phyloP scores from a whole-genome alignment of 2,329 filamentous ascomycete species.

The Rhexocercosporidium sp. region DNA sequence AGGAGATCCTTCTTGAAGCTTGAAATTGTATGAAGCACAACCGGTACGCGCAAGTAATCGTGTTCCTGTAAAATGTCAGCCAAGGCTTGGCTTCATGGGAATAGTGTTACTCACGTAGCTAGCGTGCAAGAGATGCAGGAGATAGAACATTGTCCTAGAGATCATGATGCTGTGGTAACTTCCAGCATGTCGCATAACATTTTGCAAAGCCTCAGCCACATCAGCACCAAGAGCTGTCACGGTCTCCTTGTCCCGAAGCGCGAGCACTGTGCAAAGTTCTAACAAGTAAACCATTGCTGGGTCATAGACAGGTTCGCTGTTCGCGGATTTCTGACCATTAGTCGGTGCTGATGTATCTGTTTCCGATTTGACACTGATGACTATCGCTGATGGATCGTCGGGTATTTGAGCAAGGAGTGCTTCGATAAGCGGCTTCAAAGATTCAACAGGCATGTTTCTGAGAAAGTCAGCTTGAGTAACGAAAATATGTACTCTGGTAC shows the following conservation, averaged over 20 bases:
- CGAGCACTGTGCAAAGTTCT: constrained; percentile 84
- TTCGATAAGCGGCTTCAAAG: constrained; percentile 68
- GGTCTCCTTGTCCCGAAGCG: constrained; percentile 75
- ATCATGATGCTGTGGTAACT: constrained; percentile 84
- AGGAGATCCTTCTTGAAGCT: constrained; percentile 81
- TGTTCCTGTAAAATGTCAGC: constrained; percentile 65
- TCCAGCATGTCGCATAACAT: constrained; percentile 77
- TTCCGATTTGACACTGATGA: constrained; percentile 92
- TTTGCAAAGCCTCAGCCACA: constrained; percentile 81
- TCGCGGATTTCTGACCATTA: constrained; percentile 61
- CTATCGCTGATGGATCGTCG: constrained; percentile 78
- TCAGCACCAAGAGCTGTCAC: constrained; percentile 76
- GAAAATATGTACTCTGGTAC: constrained; percentile 38
- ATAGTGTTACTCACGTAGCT: constrained; percentile 72
- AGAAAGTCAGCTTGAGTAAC: constrained; percentile 23
- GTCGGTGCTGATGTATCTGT: constrained; percentile 65
- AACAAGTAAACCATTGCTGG: constrained; percentile 88
- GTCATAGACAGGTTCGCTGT: constrained; percentile 73
- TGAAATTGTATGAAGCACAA: constrained; percentile 89
- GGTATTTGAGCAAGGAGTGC: constrained; percentile 84
- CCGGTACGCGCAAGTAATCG: constrained; percentile 89
- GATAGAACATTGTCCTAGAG: constrained; percentile 84
- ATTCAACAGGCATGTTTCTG: constrained; percentile 65
- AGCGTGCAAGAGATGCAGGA: constrained; percentile 78
- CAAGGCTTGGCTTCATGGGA: constrained; percentile 22